phyloP scores from a whole-genome alignment of 2,329 filamentous ascomycete species.

The Pyricularia sp. region DNA sequence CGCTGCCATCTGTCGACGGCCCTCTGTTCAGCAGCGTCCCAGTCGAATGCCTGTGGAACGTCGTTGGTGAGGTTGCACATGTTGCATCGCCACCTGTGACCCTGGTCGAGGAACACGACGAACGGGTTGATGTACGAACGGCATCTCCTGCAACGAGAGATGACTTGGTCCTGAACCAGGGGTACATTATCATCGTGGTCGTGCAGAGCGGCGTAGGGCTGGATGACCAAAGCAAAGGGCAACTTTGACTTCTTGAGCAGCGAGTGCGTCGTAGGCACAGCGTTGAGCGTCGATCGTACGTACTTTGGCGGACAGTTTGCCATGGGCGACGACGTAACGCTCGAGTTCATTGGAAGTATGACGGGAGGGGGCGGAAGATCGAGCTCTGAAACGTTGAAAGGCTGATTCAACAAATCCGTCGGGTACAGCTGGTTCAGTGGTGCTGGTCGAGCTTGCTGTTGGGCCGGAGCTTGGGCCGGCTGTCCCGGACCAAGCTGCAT shows the following conservation, averaged over 20 bases:
- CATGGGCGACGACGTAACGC: slow-evolving; percentile 78
- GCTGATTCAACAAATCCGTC: slow-evolving; percentile 81
- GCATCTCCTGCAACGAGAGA: slow-evolving; percentile 89
- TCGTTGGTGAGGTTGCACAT: slow-evolving; percentile 99
- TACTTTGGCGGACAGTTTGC: slow-evolving; percentile 91
- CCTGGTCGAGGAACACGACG: slow-evolving; percentile 90
- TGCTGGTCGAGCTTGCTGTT: slow-evolving; percentile 29
- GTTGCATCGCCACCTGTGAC: slow-evolving; percentile 96
- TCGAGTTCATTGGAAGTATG: slow-evolving; percentile 74
- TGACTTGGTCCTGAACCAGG: slow-evolving; percentile 91
- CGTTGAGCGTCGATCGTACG: slow-evolving; percentile 88
- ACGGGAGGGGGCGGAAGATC: slow-evolving; percentile 86
- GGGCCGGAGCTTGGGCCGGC: slow-evolving; percentile 21
- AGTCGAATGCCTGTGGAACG: slow-evolving; percentile 97
- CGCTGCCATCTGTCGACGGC: slow-evolving; percentile 85
- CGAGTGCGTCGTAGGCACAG: slow-evolving; percentile 81
- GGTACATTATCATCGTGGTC: slow-evolving; percentile 86
- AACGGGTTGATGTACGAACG: slow-evolving; percentile 97
- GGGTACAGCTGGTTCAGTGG: slow-evolving; percentile 80
- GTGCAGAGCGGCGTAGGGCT: slow-evolving; percentile 86
- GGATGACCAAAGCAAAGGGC: slow-evolving; percentile 89
- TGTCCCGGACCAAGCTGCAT: slow-evolving; percentile 64
- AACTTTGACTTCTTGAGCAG: slow-evolving; percentile 94
- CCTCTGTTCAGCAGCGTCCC: slow-evolving; percentile 87
- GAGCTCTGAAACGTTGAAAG: slow-evolving; percentile 86